phyloP scores from a whole-genome alignment of 2,329 filamentous ascomycete species.

The Monosporascus sp. region DNA sequence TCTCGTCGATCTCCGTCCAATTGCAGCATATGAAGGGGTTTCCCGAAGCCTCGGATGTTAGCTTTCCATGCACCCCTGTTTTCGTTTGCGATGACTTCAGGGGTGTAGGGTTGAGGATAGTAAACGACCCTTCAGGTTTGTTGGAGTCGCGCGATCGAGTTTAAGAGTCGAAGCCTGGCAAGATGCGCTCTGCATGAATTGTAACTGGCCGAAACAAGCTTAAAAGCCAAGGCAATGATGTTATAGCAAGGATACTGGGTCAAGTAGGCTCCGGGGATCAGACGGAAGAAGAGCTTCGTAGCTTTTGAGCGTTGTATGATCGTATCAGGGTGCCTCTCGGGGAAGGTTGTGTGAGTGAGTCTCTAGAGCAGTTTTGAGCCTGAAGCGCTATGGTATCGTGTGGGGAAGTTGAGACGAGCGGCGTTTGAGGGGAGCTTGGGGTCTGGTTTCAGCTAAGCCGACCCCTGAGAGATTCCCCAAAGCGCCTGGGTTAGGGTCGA shows the following conservation, averaged over 20 bases:
- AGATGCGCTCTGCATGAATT: too few species aligned
- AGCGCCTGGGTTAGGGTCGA: background rate
- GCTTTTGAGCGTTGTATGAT: constrained; percentile 31
- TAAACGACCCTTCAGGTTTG: too few species aligned
- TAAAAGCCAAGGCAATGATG: constrained; percentile 9
- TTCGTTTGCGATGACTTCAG: constrained; percentile 22
- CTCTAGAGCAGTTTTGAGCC: too few species aligned
- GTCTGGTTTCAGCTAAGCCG: constrained; percentile 32
- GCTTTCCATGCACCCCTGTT: constrained; percentile 33
- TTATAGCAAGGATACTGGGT: constrained; percentile 14
- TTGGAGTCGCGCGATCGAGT: too few species aligned
- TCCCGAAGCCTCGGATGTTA: constrained; percentile 31
- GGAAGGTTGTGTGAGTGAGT: constrained; percentile 6
- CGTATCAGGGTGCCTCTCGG: too few species aligned
- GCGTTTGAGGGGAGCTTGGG: constrained; percentile 32
- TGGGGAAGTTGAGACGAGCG: constrained; percentile 36
- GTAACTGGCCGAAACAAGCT: background rate
- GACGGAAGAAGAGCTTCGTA: constrained; percentile 43
- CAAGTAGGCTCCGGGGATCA: constrained; percentile 28
- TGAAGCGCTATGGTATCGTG: background rate
- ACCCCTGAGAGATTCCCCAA: constrained; percentile 6
- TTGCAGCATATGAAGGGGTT: constrained; percentile 13
- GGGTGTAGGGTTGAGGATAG: background rate
- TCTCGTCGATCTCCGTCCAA: constrained; percentile 6
- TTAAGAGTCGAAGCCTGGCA: too few species aligned